These are phyloP conservation scores for Beauveria sp. DNA, from an alignment of 2,329 filamentous ascomycete genomes.

Conservation along the genomic window DNA sequence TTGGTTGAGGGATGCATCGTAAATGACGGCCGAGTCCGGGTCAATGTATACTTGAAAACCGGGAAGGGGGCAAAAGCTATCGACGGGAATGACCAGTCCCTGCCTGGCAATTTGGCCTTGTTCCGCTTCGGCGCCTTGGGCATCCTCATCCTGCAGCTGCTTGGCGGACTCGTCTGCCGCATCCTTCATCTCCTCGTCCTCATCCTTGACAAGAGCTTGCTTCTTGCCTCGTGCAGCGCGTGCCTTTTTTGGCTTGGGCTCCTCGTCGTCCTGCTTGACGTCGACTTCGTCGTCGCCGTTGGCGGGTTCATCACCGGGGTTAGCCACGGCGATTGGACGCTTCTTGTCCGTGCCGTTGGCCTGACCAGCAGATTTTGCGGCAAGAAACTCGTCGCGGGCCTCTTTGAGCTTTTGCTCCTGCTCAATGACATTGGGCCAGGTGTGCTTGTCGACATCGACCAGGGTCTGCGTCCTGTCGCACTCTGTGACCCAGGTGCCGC, in stretches of 20 bases:
- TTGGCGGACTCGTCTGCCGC: constrained; percentile 24
- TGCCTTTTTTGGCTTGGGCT: constrained; percentile 32
- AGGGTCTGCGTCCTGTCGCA: constrained; percentile 30
- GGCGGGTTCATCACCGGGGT: constrained; percentile 18
- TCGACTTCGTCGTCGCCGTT: constrained; percentile 32
- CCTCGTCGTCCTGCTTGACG: constrained; percentile 28
- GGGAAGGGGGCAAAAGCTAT: constrained; percentile 33
- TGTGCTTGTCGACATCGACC: constrained; percentile 19
- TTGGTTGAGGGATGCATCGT: constrained; percentile 73
- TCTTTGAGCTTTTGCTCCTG: constrained; percentile 16
- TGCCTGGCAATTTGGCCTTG: constrained; percentile 40
- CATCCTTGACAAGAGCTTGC: constrained; percentile 16
- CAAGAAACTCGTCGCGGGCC: constrained; percentile 19
- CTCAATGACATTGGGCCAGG: constrained; percentile 20
- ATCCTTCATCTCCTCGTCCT: constrained; percentile 18
- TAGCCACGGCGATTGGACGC: constrained; percentile 18
- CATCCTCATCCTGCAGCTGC: constrained; percentile 23
- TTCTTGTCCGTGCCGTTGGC: constrained; percentile 19
- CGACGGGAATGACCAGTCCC: constrained; percentile 41
- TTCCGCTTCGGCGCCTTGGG: constrained; percentile 26
- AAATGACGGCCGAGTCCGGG: constrained; percentile 53
- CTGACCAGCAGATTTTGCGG: constrained; percentile 13
- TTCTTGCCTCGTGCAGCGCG: constrained; percentile 21
- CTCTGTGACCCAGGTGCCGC: constrained; percentile 55
- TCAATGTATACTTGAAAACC: constrained; percentile 57